These are phyloP conservation scores for Aureobasidium sp. DNA, from an alignment of 2,329 filamentous ascomycete genomes.

Conservation along the genomic window DNA sequence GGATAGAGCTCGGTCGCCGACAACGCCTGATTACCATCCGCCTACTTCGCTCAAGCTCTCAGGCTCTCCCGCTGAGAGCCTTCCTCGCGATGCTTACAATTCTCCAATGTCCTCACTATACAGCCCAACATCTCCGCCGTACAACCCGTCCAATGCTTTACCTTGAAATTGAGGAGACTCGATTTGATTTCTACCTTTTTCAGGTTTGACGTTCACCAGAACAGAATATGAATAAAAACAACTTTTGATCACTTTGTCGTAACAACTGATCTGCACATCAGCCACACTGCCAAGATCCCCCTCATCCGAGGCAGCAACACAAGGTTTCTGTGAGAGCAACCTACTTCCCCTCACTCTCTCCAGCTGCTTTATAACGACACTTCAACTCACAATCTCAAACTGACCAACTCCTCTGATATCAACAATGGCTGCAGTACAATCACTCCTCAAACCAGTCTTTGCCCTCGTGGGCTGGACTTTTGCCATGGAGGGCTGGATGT, in stretches of 20 bases:
- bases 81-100: no score
- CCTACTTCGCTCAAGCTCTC: no score
- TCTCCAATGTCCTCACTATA: no score
- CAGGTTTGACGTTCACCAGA: no score
- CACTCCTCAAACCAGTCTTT: constrained; percentile 25
- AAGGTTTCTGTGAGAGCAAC: background rate
- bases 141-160: no score
- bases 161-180: no score
- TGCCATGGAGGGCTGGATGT: constrained; percentile 38
- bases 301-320: background rate
- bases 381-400: background rate
- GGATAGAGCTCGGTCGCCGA: background rate
- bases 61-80: no score
- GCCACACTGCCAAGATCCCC: background rate
- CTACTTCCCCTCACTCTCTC: background rate
- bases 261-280: background rate
- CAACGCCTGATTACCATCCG: no score
- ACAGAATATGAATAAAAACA: background rate
- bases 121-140: no score
- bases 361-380: background rate
- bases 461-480: constrained; percentile 34
- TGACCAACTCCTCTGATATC: background rate
- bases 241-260: no score
- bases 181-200: no score
- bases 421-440: constrained; percentile 6